Percentiles rank a stretch among this genome's conserved stretches.
phyloP scores from a whole-genome alignment of 106 monocot genomes.

The Chionographis japonica region DNA sequence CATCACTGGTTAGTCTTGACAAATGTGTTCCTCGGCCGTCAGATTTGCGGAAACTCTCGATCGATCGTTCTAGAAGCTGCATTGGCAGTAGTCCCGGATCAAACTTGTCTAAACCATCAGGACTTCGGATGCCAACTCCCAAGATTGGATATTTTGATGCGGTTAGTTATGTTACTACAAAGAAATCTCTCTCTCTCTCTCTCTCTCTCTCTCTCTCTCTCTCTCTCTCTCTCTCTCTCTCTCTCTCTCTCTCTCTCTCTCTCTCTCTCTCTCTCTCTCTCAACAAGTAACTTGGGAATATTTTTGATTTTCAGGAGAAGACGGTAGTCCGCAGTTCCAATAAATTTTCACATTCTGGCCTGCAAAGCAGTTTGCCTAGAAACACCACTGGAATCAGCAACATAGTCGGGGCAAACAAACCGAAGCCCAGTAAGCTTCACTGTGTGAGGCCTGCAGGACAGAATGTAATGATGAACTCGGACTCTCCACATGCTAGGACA shows the following conservation, averaged over 20 bases:
- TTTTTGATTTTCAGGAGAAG: background rate
- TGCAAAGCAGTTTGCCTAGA: background rate
- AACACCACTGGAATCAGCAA: background rate
- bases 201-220: background rate
- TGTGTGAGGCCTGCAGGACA: background rate
- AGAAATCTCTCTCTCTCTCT: background rate
- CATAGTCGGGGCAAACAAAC: background rate
- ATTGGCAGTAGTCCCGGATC: background rate
- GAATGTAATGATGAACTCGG: background rate
- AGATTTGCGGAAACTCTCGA: conserved; percentile 1
- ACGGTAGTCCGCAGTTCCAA: background rate
- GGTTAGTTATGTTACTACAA: background rate
- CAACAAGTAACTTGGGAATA: background rate
- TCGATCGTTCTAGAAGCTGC: no score
- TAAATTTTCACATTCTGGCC: background rate
- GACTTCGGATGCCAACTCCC: conserved; percentile 8
- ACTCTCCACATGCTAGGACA: no score
- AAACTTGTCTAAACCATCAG: conserved; percentile 4
- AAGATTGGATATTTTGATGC: conserved; percentile 17
- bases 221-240: background rate
- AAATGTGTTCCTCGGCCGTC: background rate
- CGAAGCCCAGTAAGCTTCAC: background rate
- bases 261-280: background rate
- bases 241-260: background rate
- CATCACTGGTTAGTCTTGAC: background rate